phyloP scores from a whole-genome alignment of 1,284 basidiomycete species.

The Sanghuangporus weigelae region DNA sequence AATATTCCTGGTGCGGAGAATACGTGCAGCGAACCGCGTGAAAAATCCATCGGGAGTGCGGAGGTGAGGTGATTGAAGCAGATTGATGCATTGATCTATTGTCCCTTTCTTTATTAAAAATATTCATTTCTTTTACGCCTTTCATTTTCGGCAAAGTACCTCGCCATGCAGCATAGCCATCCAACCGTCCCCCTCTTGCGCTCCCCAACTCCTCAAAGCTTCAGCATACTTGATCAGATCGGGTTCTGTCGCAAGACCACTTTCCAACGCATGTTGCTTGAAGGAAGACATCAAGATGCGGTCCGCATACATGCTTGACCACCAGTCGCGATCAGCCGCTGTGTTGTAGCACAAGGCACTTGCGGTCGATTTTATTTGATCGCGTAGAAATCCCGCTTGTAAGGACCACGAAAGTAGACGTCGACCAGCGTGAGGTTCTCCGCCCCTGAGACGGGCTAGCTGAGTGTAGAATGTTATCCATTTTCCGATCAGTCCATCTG shows the following conservation, averaged over 20 bases:
- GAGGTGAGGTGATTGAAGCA: neutral
- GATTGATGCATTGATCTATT: neutral
- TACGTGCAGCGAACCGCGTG: neutral
- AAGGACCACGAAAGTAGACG: slow-evolving; percentile 28
- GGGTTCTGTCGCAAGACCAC: slow-evolving; percentile 25
- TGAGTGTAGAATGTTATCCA: slow-evolving; percentile 24
- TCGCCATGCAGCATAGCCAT: slow-evolving; percentile 32
- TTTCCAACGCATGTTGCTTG: slow-evolving; percentile 25
- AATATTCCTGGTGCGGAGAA: neutral
- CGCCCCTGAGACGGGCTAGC: slow-evolving; percentile 27
- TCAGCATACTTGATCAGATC: slow-evolving; percentile 25
- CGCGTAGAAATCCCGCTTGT: slow-evolving; percentile 27
- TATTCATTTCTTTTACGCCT: slow-evolving; percentile 8
- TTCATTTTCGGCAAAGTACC: slow-evolving; percentile 26
- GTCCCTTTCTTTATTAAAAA: neutral
- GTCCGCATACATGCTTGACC: slow-evolving; percentile 32
- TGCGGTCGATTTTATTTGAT: slow-evolving; percentile 24
- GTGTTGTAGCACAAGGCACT: slow-evolving; percentile 33
- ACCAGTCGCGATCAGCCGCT: slow-evolving; percentile 32
- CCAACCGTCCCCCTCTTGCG: slow-evolving; percentile 33
- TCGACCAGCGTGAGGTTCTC: slow-evolving; percentile 28
- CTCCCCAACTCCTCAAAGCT: slow-evolving; percentile 29
- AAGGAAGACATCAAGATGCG: slow-evolving; percentile 29
- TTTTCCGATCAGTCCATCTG: slow-evolving; percentile 19
- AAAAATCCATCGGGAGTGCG: neutral